Percentiles rank a stretch among this genome's conserved stretches.
phyloP scores from a whole-genome alignment of 2,329 filamentous ascomycete genomes.

The Hortaea werneckii region DNA sequence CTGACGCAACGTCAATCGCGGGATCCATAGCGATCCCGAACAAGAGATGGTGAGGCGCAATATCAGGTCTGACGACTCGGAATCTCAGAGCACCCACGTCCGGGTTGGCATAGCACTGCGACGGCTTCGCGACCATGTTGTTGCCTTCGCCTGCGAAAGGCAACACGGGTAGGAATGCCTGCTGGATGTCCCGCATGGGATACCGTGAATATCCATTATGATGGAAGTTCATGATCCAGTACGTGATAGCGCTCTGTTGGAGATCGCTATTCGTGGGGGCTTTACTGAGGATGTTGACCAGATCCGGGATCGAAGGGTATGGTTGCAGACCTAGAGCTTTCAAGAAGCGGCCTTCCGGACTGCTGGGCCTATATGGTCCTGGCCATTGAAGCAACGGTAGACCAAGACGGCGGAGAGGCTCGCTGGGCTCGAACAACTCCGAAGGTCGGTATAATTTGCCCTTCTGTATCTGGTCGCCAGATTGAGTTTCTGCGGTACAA shows the following conservation, averaged over 20 bases:
- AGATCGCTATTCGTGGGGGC: slow-evolving; percentile 46
- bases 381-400: slow-evolving; percentile 79
- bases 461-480: slow-evolving; percentile 25
- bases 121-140: slow-evolving; percentile 55
- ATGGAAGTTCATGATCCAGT: slow-evolving; percentile 73
- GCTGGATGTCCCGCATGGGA: slow-evolving; percentile 41
- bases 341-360: slow-evolving; percentile 66
- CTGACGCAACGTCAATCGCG: slow-evolving; percentile 64
- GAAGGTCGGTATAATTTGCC: slow-evolving; percentile 55
- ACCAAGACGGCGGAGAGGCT: slow-evolving; percentile 56
- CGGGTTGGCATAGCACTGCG: slow-evolving; percentile 73
- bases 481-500: slow-evolving; percentile 60
- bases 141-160: slow-evolving; percentile 49
- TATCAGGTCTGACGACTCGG: slow-evolving; percentile 60
- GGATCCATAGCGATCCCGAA: slow-evolving; percentile 82
- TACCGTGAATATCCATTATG: slow-evolving; percentile 63
- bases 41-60: slow-evolving; percentile 72
- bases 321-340: slow-evolving; percentile 60
- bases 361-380: slow-evolving; percentile 54
- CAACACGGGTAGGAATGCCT: slow-evolving; percentile 57
- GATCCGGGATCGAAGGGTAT: slow-evolving; percentile 59
- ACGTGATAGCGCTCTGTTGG: slow-evolving; percentile 62
- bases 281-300: slow-evolving; percentile 68
- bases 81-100: slow-evolving; percentile 71
- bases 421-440: slow-evolving; percentile 73